Base-by-base conservation (phyloP, 768 basidiomycete genomes). In the Pilatotrama ljubarskyi region DNA sequence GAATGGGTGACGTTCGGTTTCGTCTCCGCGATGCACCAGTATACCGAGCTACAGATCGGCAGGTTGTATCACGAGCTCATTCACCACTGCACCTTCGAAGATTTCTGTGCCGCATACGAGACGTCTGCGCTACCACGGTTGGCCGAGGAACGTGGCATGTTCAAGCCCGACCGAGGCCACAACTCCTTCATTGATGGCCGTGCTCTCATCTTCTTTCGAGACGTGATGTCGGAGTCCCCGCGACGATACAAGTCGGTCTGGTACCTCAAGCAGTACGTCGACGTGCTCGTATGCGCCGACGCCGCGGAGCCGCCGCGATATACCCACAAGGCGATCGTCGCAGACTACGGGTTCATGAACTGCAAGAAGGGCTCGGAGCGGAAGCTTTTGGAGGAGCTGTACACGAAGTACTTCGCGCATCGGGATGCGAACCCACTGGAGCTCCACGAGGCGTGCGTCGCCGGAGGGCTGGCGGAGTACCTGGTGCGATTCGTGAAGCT, bases 341-440 rank as follows among this genome's bases (percentile, higher is more conserved):
- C 55, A 22, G 75, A 78, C 61, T 77, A 77, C 36, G 76, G 77
- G 15, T 77, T 75, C 61, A 51, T 55, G 6, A 74, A 74, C 52
- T 78, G 78, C 59, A 64, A 54, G 25, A 65, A 61, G 11, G 55
- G 51, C 9, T 64, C 56, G 18, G 74, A 76, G 54, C 50, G 52
- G 8, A 43, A 62, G 22, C 57, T 66, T 20, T 63, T 79, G 57
- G 74, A 70, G 47, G 69, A 64, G 5, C 42, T 73, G 4, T 78
- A 79, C 68, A 70, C 60, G 41, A 48, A 54, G 20, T 66, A 75
- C 47, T 76, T 79, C 60, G 57, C 56, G 44, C 62, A 64, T 11
- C 52, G 40, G 4, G 32, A 65, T n/a, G 67, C 55, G 22, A 64
- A 71, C 55, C 74, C 77, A 13, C 61, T 76, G 22, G 65, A 69